phyloP scores from a whole-genome alignment of 495 filamentous ascomycete genomes.

The Talaromyces nanjingensis region DNA sequence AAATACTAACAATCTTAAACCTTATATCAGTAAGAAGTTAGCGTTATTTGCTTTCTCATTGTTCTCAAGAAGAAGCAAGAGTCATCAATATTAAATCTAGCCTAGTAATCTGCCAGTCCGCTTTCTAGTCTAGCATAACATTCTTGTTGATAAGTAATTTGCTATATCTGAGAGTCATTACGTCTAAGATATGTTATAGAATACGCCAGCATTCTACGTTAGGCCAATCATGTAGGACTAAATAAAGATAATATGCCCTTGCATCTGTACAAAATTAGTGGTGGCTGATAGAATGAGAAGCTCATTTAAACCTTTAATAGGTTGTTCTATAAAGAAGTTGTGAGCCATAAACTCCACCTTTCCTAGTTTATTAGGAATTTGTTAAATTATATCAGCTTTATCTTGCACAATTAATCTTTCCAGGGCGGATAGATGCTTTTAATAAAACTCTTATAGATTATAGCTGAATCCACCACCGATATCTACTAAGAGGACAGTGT shows the following conservation, averaged over 20 bases:
- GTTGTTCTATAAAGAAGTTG: slow-evolving; percentile 48
- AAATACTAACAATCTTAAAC: slow-evolving; percentile 49
- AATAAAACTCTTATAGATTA: slow-evolving; percentile 36
- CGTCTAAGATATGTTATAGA: slow-evolving; percentile 35
- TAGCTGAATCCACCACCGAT: slow-evolving; percentile 46
- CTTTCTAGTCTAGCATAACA: slow-evolving; percentile 35
- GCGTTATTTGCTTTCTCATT: slow-evolving; percentile 22
- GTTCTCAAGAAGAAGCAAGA: slow-evolving; percentile 24
- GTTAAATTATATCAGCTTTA: slow-evolving; percentile 30
- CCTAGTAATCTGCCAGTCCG: slow-evolving; percentile 31
- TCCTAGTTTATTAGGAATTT: slow-evolving; percentile 15
- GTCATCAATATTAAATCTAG: slow-evolving; percentile 44
- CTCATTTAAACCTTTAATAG: slow-evolving; percentile 16
- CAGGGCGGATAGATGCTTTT: slow-evolving; percentile 13
- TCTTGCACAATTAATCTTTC: slow-evolving; percentile 45
- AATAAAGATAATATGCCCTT: slow-evolving; percentile 27
- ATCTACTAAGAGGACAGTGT: slow-evolving; percentile 41
- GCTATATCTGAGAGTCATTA: slow-evolving; percentile 40
- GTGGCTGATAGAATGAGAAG: not conserved
- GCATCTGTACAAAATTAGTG: slow-evolving; percentile 16
- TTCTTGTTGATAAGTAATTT: slow-evolving; percentile 47
- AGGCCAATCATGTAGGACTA: slow-evolving; percentile 45
- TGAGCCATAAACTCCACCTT: slow-evolving; percentile 23
- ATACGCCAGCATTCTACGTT: slow-evolving; percentile 36
- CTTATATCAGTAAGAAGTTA: slow-evolving; percentile 43